Conservation (phyloP, 139 green algal species). For the Eudorina sp. region DNA sequence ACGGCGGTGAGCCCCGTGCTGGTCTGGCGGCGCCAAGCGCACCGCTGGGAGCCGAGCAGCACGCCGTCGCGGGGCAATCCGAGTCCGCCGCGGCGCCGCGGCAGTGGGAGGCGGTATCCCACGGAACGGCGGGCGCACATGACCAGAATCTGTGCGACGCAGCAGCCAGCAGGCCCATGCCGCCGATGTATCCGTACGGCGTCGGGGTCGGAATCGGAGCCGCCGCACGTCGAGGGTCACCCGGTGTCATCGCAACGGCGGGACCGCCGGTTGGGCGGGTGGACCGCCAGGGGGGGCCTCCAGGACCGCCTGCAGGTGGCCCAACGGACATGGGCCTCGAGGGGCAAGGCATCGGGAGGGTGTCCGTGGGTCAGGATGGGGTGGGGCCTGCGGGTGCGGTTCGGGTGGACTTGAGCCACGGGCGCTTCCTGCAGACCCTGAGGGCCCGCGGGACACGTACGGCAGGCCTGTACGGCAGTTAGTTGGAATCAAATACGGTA, state of each 20-base stretch:
- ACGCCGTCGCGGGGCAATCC: no score
- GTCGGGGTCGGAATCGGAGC: no score
- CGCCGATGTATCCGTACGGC: no score
- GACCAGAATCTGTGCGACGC: no score
- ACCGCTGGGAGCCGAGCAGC: not conserved
- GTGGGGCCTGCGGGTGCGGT: not conserved
- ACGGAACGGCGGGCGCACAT: no score
- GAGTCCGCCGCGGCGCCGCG: no score
- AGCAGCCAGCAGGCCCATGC: no score
- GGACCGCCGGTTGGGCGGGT: not conserved
- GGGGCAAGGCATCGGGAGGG: not conserved
- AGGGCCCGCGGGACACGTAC: not conserved
- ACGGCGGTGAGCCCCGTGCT: not conserved
- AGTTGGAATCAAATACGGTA: not conserved
- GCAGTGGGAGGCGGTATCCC: not conserved
- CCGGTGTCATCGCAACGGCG: not conserved
- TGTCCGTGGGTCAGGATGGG: not conserved
- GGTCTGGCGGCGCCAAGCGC: not conserved
- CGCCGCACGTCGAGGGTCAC: not conserved
- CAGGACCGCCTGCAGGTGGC: not conserved
- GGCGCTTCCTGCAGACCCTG: constrained; percentile 5
- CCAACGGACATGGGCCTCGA: not conserved
- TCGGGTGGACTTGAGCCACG: constrained; percentile 15
- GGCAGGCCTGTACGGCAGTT: not conserved
- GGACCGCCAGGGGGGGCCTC: not conserved